Base-by-base conservation (phyloP, 2,329 filamentous ascomycete genomes). In the Madurella fahalii region DNA sequence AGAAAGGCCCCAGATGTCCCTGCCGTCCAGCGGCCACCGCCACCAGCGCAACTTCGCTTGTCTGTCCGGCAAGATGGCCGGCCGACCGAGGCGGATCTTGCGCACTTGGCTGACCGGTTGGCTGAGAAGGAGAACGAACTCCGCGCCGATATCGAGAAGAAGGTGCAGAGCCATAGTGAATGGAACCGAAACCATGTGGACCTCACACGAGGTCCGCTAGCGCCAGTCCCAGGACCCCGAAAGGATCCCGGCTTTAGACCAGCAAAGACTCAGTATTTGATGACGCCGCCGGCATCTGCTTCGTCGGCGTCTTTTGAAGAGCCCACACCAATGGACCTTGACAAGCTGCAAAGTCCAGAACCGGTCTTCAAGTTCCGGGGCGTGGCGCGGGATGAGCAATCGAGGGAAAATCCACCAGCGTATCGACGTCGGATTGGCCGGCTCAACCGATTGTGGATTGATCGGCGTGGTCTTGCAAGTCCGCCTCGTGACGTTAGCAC, bases 101-200 rank as follows among this genome's bases (percentile, higher is more conserved):
- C 87, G 34, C 77, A 85, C 59, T 74, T 96, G 59, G 81, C 87
- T 58, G 90, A 96, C 64, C 82, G 90, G 63, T 79, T 87, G 52
- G 84, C 84, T 42, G 89, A 95, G 71, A 90, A 89, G 70, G 87
- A 93, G 63, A 90, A 88, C 62, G 84, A 89, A 64, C 84, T 96
- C 62, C 81, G 87, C 59, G 79, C 80, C 60, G 90, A 95, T 66
- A 90, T 97, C 68, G 89, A 95, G 70, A 84, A 84, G 64, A 93
- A 95, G 72, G 85, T 95, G 52, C 81, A 87, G 64, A 93, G 94
- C 72, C 93, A 96, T 73, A 84, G 87, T 64, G 85, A 88, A 69
- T 96, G 93, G 91, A 96, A 96, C 72, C 81, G 89, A 64, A 87
- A 89, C 67, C 91, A 90, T 75, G 82, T 95, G 65, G 92, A 97